Evolutionary conservation across 2,329 filamentous ascomycete species (phyloP).

Genomic region (Didymella lethalis): DNA sequence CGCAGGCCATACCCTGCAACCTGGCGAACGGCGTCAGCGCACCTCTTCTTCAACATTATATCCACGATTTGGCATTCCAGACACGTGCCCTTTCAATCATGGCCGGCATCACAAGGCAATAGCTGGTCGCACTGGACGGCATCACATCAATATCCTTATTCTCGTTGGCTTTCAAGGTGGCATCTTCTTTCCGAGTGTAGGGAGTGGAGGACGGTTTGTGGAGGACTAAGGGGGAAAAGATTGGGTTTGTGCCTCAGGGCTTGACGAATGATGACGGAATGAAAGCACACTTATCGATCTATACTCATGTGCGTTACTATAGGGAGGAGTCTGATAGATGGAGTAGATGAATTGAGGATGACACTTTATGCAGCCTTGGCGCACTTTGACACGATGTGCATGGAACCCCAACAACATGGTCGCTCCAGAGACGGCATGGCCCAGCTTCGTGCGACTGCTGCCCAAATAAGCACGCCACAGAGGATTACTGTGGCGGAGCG

Average conservation of each 20-base stretch:
- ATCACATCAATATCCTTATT: constrained; percentile 13
- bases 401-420: too few species aligned
- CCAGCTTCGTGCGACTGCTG: too few species aligned
- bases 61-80: constrained; percentile 18
- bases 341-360: constrained; percentile 18
- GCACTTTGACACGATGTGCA: not conserved
- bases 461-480: too few species aligned
- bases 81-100: constrained; percentile 11
- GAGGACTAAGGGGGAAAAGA: not conserved
- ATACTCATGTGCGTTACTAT: constrained; percentile 23
- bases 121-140: constrained; percentile 12
- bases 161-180: constrained; percentile 15
- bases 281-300: constrained; percentile 22
- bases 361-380: not conserved
- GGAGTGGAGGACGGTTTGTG: constrained; percentile 3
- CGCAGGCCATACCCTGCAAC: constrained; percentile 11
- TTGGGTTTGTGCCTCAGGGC: constrained; percentile 13
- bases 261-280: constrained; percentile 21
- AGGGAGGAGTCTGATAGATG: constrained; percentile 17
- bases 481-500: too few species aligned
- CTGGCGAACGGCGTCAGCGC: constrained; percentile 16
- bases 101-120: constrained; percentile 12
- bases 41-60: constrained; percentile 21
- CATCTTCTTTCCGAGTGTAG: constrained; percentile 9
- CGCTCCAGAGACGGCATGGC: too few species aligned